Percentiles rank a stretch among this genome's conserved stretches.
These are phyloP conservation scores for Papiliotrema nemorosa DNA, from an alignment of 1,284 basidiomycete species.

Conservation along the genomic window DNA sequence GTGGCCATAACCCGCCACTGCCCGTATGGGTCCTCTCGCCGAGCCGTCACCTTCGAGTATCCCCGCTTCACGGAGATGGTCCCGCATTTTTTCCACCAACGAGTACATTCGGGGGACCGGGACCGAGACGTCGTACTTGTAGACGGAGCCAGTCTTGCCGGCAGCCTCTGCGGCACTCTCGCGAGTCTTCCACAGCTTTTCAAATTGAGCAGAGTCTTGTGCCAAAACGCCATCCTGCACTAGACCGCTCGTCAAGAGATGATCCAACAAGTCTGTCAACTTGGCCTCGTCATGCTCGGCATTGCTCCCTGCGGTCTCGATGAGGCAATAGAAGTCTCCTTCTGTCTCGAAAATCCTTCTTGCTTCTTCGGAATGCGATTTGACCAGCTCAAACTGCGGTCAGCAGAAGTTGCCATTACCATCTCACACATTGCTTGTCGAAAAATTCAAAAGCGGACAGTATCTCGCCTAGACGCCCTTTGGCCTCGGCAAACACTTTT, in stretches of 20 bases:
- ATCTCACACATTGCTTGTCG: constrained; percentile 61
- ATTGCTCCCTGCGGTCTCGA: constrained; percentile 93
- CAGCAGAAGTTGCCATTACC: background rate
- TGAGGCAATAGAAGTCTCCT: constrained; percentile 79
- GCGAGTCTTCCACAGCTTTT: constrained; percentile 84
- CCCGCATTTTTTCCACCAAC: constrained; percentile 76
- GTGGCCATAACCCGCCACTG: constrained; percentile 91
- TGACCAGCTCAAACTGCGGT: constrained; percentile 71
- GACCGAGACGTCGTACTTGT: constrained; percentile 97
- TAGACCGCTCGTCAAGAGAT: constrained; percentile 70
- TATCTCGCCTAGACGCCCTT: constrained; percentile 83
- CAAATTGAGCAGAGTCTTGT: constrained; percentile 85
- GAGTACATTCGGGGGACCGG: constrained; percentile 85
- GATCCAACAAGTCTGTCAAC: constrained; percentile 76
- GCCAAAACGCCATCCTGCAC: constrained; percentile 90
- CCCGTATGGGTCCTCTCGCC: constrained; percentile 62
- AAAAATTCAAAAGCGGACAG: constrained; percentile 97
- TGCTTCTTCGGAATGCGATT: constrained; percentile 44
- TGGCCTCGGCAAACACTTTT: constrained; percentile 55
- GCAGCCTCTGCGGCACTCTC: constrained; percentile 94
- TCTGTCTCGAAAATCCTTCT: constrained; percentile 57
- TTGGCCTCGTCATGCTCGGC: constrained; percentile 97
- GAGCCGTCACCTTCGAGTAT: constrained; percentile 60
- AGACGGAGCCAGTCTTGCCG: constrained; percentile 89
- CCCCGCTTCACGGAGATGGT: constrained; percentile 69